Evolutionary conservation across 495 filamentous ascomycete genomes (phyloP).

Genomic region (Bombardia bombarda): DNA sequence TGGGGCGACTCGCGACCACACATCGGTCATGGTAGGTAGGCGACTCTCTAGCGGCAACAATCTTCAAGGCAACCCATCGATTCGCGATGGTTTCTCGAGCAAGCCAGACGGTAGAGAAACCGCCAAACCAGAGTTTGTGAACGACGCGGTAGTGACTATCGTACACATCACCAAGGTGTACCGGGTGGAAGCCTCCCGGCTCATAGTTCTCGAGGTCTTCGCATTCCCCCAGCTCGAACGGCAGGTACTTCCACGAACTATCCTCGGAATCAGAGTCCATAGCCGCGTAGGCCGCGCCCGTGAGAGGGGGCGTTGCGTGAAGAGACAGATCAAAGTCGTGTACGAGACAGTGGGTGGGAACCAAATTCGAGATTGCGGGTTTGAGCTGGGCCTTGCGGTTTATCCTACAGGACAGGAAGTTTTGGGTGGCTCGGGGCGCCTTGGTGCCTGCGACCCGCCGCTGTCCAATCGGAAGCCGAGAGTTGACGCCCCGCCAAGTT

Average conservation of each 20-base stretch:
- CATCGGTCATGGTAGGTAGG: background rate
- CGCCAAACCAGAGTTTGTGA: conserved; percentile 41
- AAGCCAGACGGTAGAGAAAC: conserved; percentile 33
- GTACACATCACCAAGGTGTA: conserved; percentile 37
- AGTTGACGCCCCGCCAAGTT: too few relatives aligned
- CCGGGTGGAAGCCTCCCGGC: conserved; percentile 36
- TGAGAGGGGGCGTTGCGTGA: too few relatives aligned
- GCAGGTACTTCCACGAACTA: background rate
- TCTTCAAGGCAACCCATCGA: background rate
- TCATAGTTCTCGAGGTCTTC: conserved; percentile 10
- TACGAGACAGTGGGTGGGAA: too few relatives aligned
- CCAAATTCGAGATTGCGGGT: too few relatives aligned
- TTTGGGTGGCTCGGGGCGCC: too few relatives aligned
- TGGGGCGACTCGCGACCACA: background rate
- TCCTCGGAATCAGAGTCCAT: too few relatives aligned
- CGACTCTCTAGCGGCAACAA: background rate
- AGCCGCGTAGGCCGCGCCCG: too few relatives aligned
- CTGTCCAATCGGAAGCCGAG: too few relatives aligned
- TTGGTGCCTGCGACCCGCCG: too few relatives aligned
- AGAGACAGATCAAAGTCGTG: too few relatives aligned
- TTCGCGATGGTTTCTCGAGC: conserved; percentile 1
- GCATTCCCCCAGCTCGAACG: background rate
- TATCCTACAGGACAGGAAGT: too few relatives aligned
- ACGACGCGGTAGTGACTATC: conserved; percentile 33
- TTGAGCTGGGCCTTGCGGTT: too few relatives aligned